These are phyloP conservation scores for Cryptococcus sp. DNA, from an alignment of 1,284 basidiomycete species.

Conservation along the genomic window DNA sequence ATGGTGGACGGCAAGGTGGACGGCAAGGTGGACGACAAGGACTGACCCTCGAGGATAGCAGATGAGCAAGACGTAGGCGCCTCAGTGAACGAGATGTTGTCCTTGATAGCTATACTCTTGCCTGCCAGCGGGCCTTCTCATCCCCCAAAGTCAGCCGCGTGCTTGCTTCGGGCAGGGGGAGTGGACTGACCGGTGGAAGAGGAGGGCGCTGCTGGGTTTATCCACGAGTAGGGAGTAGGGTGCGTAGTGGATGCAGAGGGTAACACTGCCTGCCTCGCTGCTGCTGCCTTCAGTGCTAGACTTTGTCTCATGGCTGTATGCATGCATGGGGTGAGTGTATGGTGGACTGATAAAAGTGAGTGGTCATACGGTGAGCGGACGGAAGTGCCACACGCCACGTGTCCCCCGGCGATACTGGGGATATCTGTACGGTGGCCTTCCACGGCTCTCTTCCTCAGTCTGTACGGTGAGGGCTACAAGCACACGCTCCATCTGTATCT, in stretches of 20 bases:
- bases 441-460: too few relatives aligned
- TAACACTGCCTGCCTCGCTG: too few relatives aligned
- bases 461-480: too few relatives aligned
- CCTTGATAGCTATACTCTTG: constrained; percentile 66
- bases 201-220: constrained; percentile 11
- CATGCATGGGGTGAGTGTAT: too few relatives aligned
- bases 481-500: too few relatives aligned
- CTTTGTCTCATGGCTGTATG: too few relatives aligned
- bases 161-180: not conserved
- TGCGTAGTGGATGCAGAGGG: constrained; percentile 7
- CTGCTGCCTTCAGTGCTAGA: too few relatives aligned
- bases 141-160: not conserved
- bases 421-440: too few relatives aligned
- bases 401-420: too few relatives aligned
- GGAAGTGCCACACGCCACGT: too few relatives aligned
- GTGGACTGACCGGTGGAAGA: not conserved
- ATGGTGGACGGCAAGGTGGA: not conserved
- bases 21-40: not conserved
- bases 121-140: constrained; percentile 31
- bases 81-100: constrained; percentile 71
- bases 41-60: constrained; percentile 62
- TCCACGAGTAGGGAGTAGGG: constrained; percentile 38
- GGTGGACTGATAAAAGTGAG: too few relatives aligned
- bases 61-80: constrained; percentile 78
- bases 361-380: too few relatives aligned